Evolutionary conservation across 306 rosid genomes (phyloP).

Genomic region (Rubus parviflorus): DNA sequence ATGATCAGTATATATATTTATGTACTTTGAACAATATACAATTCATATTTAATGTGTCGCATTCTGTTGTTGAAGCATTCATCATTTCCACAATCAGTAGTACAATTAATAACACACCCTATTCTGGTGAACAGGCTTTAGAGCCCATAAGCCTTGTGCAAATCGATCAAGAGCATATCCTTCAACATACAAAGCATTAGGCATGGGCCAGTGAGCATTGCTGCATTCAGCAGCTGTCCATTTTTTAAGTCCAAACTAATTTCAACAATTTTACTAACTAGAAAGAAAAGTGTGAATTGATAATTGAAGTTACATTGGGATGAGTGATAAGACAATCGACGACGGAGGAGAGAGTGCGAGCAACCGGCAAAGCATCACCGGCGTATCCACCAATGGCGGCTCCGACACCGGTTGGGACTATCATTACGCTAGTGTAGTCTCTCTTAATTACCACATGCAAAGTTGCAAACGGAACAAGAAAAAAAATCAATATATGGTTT

Average conservation of each 20-base stretch:
- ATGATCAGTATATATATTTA: too few relatives aligned
- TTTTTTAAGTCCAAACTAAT: not conserved
- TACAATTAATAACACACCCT: constrained; percentile 34
- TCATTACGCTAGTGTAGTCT: constrained; percentile 83
- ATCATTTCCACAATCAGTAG: too few relatives aligned
- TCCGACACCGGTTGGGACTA: constrained; percentile 76
- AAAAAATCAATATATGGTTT: too few relatives aligned
- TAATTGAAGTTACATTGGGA: constrained; percentile 53
- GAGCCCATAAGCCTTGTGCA: constrained; percentile 80
- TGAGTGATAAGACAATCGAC: constrained; percentile 88
- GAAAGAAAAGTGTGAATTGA: not conserved
- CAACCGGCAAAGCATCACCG: constrained; percentile 84
- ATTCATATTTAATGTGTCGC: too few relatives aligned
- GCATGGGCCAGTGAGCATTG: constrained; percentile 93
- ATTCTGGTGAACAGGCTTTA: constrained; percentile 87
- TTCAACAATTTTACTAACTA: not conserved
- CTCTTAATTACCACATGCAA: constrained; percentile 56
- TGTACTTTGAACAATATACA: constrained; percentile 13
- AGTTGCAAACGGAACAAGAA: constrained; percentile 17
- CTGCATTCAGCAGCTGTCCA: constrained; percentile 83
- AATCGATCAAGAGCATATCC: constrained; percentile 91
- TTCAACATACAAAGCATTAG: constrained; percentile 76
- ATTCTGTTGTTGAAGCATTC: too few relatives aligned
- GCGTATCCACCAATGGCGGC: constrained; percentile 92
- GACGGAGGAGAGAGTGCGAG: constrained; percentile 71